These are phyloP conservation scores for Eimeria maxima DNA, from an alignment of 169 alveolate genomes.

Conservation along the genomic window DNA sequence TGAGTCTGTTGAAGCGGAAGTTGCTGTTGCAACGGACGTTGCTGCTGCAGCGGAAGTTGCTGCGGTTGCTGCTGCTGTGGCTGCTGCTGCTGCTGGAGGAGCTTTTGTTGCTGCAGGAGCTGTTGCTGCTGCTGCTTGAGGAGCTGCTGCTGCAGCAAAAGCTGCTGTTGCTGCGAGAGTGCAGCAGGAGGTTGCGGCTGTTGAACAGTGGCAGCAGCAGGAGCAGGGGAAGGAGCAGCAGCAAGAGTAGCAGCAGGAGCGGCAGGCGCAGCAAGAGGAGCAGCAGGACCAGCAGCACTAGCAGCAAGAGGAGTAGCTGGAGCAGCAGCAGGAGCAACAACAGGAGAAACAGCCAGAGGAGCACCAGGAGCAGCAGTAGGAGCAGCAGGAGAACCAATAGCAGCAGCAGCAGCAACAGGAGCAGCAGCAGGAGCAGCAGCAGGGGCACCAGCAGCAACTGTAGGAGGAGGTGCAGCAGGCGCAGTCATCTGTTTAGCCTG, in stretches of 20 bases:
- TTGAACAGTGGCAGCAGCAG: slow-evolving; percentile 15
- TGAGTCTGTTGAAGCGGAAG: too few relatives aligned
- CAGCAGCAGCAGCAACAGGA: neutral
- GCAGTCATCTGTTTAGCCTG: too few relatives aligned
- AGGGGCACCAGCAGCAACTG: neutral
- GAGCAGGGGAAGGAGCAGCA: neutral
- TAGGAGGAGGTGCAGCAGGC: neutral
- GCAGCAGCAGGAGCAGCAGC: slow-evolving; percentile 1
- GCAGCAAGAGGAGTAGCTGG: neutral
- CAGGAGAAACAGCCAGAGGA: neutral
- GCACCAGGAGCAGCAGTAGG: too few relatives aligned
- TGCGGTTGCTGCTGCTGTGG: too few relatives aligned
- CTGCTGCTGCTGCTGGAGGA: neutral
- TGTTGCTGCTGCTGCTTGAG: neutral
- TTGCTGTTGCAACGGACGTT: too few relatives aligned
- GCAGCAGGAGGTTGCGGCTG: too few relatives aligned
- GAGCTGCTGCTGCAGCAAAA: neutral
- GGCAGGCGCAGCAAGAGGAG: neutral
- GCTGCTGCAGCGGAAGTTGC: too few relatives aligned
- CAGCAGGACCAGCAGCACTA: neutral
- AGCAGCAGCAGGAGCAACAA: neutral
- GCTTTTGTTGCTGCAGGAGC: neutral
- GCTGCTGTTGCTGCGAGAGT: neutral
- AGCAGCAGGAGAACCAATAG: too few relatives aligned
- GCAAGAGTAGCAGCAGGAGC: neutral